Conservation (phyloP, 2,329 filamentous ascomycete species). For the Ophiocordyceps australis region DNA sequence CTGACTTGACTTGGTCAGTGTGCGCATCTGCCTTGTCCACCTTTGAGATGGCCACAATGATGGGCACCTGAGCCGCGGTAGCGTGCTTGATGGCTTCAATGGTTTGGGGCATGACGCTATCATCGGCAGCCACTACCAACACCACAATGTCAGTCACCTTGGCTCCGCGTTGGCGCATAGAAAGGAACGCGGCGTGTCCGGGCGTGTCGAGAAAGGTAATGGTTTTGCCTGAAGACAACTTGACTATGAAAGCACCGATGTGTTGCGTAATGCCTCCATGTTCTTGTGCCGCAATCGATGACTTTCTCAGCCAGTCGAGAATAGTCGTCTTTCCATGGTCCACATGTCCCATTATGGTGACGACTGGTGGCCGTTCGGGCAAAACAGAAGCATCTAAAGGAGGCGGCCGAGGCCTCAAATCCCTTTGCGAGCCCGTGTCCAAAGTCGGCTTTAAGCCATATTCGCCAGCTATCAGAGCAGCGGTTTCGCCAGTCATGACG, state of each 20-base stretch:
- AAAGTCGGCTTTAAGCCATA: slow-evolving; percentile 81
- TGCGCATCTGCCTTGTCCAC: slow-evolving; percentile 76
- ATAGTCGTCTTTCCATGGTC: slow-evolving; percentile 98
- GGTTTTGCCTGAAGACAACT: slow-evolving; percentile 65
- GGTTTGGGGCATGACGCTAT: slow-evolving; percentile 94
- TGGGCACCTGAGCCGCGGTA: slow-evolving; percentile 68
- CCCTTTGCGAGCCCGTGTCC: slow-evolving; percentile 44
- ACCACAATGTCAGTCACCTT: slow-evolving; percentile 95
- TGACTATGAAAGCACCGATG: slow-evolving; percentile 91
- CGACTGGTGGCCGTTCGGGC: slow-evolving; percentile 69
- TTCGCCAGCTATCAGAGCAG: slow-evolving; percentile 76
- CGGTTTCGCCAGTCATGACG: slow-evolving; percentile 79
- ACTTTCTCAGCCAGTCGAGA: slow-evolving; percentile 82
- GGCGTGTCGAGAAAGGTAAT: slow-evolving; percentile 97
- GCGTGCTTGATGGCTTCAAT: slow-evolving; percentile 93
- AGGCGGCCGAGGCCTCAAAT: slow-evolving; percentile 52
- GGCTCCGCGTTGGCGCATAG: slow-evolving; percentile 89
- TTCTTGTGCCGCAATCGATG: slow-evolving; percentile 77
- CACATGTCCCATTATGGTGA: slow-evolving; percentile 98
- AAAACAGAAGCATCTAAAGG: slow-evolving; percentile 50
- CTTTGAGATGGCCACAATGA: slow-evolving; percentile 97
- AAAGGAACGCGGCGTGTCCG: slow-evolving; percentile 86
- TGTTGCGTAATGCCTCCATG: slow-evolving; percentile 97
- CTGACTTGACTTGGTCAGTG: slow-evolving; percentile 69
- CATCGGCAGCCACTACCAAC: slow-evolving; percentile 87